Conservation (phyloP, 345 rosid species). For the Carallia brachiata region DNA sequence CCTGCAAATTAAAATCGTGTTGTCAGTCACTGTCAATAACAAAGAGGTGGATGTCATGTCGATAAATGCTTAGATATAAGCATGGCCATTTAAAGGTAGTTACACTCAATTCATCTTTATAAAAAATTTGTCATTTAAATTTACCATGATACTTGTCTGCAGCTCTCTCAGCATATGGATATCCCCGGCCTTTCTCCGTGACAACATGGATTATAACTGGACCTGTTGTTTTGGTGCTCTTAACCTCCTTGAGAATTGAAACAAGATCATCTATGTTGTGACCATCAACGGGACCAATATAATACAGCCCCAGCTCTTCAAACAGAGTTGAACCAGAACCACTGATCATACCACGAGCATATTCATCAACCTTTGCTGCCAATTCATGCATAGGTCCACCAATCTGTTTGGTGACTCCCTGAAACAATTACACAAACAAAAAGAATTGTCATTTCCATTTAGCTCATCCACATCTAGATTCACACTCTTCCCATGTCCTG, state of each 20-base stretch:
- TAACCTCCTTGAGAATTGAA: conserved; percentile 87
- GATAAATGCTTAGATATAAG: too few species aligned
- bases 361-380: conserved; percentile 96
- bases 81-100: too few species aligned
- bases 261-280: conserved; percentile 86
- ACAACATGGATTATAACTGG: conserved; percentile 94
- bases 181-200: conserved; percentile 98
- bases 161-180: conserved; percentile 96
- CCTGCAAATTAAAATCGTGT: conserved; percentile 43
- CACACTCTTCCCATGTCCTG: background rate
- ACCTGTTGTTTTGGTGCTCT: conserved; percentile 85
- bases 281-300: conserved; percentile 97
- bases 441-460: conserved; percentile 9
- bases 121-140: background rate
- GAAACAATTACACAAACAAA: conserved; percentile 21
- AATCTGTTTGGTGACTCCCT: conserved; percentile 91
- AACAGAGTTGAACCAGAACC: conserved; percentile 93
- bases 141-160: conserved; percentile 94
- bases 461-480: background rate
- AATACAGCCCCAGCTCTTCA: conserved; percentile 94
- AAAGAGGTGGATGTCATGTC: background rate
- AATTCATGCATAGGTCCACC: conserved; percentile 92
- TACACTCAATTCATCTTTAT: background rate
- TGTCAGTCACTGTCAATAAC: conserved; percentile 3
- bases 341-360: conserved; percentile 97